Conservation (phyloP, 2,329 filamentous ascomycete species). For the Colletotrichum caudatum region DNA sequence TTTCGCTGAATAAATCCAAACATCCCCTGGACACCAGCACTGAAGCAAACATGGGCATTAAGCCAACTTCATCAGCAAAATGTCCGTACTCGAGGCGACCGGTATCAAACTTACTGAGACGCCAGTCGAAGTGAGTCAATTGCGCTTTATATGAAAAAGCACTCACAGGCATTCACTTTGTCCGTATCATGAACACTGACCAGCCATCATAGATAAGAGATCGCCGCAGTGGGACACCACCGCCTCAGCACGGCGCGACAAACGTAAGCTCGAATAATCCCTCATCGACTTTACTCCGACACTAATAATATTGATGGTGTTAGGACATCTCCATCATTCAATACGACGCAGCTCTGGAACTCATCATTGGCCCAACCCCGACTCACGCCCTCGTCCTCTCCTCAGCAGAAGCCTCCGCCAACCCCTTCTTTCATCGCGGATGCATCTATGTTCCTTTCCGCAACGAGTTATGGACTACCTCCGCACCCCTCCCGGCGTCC, state of each 20-base stretch:
- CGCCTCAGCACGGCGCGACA: neutral
- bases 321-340: slow-evolving; percentile 49
- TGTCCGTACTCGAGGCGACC: slow-evolving; percentile 23
- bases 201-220: slow-evolving; percentile 28
- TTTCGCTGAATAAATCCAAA: neutral
- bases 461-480: slow-evolving; percentile 61
- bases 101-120: slow-evolving; percentile 15
- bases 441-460: slow-evolving; percentile 56
- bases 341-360: slow-evolving; percentile 53
- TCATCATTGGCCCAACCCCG: slow-evolving; percentile 50
- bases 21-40: neutral
- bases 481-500: slow-evolving; percentile 55
- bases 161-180: neutral
- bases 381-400: slow-evolving; percentile 57
- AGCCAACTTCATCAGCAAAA: neutral
- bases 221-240: slow-evolving; percentile 10
- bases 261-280: slow-evolving; percentile 1
- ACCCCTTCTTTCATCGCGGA: slow-evolving; percentile 60
- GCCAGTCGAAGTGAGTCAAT: slow-evolving; percentile 27
- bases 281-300: too few species aligned
- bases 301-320: neutral
- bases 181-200: neutral
- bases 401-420: slow-evolving; percentile 53
- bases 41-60: slow-evolving; percentile 9
- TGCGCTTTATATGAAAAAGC: neutral